Conservation (phyloP, 1,284 basidiomycete genomes). For the Cutaneotrichosporon sp. region DNA sequence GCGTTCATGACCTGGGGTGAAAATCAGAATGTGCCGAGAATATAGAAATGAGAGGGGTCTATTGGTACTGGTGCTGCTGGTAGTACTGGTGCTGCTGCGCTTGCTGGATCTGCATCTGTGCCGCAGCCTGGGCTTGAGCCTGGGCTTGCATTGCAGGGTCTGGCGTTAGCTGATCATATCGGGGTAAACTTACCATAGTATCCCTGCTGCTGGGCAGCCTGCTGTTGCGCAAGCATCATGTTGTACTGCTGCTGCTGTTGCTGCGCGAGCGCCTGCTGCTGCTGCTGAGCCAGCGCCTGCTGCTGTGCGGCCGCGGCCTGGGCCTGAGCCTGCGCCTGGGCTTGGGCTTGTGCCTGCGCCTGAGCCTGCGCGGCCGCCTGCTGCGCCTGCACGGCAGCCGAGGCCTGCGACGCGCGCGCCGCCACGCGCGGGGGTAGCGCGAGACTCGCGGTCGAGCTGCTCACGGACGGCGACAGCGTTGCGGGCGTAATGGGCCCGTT, state of each 20-base stretch:
- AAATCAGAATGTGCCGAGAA: neutral
- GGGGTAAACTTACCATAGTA: conserved; percentile 33
- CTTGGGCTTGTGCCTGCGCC: conserved; percentile 35
- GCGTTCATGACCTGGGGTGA: neutral
- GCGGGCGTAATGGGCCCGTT: conserved; percentile 36
- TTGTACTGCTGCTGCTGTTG: conserved; percentile 34
- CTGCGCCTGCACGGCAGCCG: conserved; percentile 39
- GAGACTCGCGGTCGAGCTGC: conserved; percentile 31
- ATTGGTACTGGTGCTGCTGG: conserved; percentile 18
- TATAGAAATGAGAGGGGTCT: neutral
- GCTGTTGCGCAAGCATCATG: conserved; percentile 23
- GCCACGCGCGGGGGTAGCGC: conserved; percentile 43
- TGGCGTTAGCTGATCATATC: neutral
- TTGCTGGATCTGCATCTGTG: conserved; percentile 31
- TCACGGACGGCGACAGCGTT: conserved; percentile 30
- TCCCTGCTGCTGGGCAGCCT: conserved; percentile 24
- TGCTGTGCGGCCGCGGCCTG: conserved; percentile 41
- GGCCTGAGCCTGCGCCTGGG: conserved; percentile 50
- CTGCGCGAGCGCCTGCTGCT: conserved; percentile 45
- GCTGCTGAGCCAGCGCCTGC: conserved; percentile 37
- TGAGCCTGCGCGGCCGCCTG: conserved; percentile 22
- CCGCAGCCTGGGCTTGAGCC: conserved; percentile 40
- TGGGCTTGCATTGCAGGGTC: conserved; percentile 42
- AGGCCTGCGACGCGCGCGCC: conserved; percentile 36
- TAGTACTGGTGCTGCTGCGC: conserved; percentile 33